These are phyloP conservation scores for Neurospora sp. DNA, from an alignment of 495 filamentous ascomycete species.

Conservation along the genomic window DNA sequence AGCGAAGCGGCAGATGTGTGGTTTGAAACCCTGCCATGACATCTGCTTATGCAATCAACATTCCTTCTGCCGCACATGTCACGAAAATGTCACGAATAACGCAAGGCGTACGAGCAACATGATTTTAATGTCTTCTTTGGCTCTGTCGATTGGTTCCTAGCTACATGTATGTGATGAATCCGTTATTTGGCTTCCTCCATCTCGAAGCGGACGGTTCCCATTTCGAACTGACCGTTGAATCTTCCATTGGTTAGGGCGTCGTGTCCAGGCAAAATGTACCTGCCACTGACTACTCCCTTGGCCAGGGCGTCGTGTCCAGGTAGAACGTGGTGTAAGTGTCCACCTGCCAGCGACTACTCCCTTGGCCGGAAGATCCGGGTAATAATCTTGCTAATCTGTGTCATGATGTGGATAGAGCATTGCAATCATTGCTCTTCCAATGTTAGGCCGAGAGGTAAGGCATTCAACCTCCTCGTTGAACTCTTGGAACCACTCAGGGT, in stretches of 20 bases:
- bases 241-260: neutral
- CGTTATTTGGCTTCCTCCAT: neutral
- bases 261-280: too few species aligned
- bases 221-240: neutral
- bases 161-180: neutral
- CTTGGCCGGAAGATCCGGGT: neutral
- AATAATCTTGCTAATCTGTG: neutral
- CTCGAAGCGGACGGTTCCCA: neutral
- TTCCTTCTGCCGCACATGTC: neutral
- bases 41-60: neutral
- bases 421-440: neutral
- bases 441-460: neutral
- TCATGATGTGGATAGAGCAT: neutral
- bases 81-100: neutral
- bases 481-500: neutral
- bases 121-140: neutral
- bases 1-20: neutral
- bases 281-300: too few species aligned
- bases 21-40: neutral
- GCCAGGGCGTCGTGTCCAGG: neutral
- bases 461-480: neutral
- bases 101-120: neutral
- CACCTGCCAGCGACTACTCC: neutral
- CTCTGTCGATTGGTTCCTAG: neutral
- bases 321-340: neutral